These are phyloP conservation scores for Auxenochlorella protothecoides DNA, from an alignment of 139 green algal genomes.

Conservation along the genomic window DNA sequence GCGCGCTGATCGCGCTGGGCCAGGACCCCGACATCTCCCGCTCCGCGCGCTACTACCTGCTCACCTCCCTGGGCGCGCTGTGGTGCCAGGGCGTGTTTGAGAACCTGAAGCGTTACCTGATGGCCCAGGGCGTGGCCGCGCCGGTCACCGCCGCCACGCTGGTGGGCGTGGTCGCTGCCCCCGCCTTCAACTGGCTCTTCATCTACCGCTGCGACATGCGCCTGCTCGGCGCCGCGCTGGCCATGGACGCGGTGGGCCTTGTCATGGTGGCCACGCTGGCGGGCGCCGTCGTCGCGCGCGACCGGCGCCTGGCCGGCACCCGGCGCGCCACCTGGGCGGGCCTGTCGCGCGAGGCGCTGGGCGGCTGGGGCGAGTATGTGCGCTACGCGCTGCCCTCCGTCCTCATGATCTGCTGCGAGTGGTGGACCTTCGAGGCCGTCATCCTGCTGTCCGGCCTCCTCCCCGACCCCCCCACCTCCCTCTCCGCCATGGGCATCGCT, in stretches of 20 bases:
- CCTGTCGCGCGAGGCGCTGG: conserved; percentile 16
- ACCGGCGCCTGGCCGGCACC: conserved; percentile 2
- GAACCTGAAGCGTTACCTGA: conserved; percentile 42
- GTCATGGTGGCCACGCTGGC: too few species aligned
- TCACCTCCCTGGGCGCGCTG: conserved; percentile 25
- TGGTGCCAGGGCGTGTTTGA: conserved; percentile 29
- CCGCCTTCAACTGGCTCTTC: conserved; percentile 19
- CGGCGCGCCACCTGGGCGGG: conserved; percentile 32
- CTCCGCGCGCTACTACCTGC: conserved; percentile 2
- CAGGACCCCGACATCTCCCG: conserved; percentile 21
- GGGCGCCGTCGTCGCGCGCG: too few species aligned
- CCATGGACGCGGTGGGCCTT: conserved; percentile 36
- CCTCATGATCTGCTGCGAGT: conserved; percentile 15
- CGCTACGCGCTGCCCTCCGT: conserved; percentile 20
- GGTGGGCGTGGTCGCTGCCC: conserved; percentile 4
- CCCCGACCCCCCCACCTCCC: too few species aligned
- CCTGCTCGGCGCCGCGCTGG: conserved; percentile 47
- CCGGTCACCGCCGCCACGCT: conserved; percentile 23
- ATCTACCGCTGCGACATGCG: conserved; percentile 20
- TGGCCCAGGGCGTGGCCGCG: conserved; percentile 38
- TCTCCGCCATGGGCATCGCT: too few species aligned
- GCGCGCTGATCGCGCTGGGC: conserved; percentile 32
- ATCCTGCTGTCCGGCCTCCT: too few species aligned
- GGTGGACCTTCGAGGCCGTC: conserved; percentile 21
- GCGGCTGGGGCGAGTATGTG: conserved; percentile 49